Percentiles rank a stretch among this genome's conserved stretches.
Evolutionary conservation across 225 moss, liverwort and hornwort species (phyloP).

Genomic region (Polytrichum formosum): DNA sequence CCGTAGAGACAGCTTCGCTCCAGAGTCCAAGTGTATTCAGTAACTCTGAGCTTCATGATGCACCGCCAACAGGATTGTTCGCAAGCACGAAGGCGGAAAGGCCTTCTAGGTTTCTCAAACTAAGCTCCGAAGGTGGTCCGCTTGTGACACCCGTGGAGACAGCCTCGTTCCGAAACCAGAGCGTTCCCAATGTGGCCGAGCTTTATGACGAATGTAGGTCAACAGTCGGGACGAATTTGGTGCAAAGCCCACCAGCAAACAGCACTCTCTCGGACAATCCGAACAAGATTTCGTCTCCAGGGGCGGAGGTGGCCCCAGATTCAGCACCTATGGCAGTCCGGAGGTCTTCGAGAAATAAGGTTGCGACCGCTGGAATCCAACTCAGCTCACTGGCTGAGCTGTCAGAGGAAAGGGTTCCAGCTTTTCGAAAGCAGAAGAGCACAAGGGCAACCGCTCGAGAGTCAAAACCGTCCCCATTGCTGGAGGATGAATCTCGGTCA

Average conservation of each 20-base stretch:
- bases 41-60: no score
- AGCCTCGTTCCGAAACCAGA: neutral
- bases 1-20: neutral
- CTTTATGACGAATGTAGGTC: neutral
- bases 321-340: constrained; percentile 18
- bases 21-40: no score
- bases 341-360: constrained; percentile 41
- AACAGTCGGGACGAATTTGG: neutral
- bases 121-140: constrained; percentile 1
- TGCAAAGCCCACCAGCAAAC: neutral
- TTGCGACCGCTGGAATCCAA: constrained; percentile 7
- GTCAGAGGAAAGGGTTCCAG: constrained; percentile 1
- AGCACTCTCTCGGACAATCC: neutral
- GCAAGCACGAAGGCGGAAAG: no score
- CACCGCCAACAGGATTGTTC: no score
- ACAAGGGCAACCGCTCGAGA: constrained; percentile 12
- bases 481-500: constrained; percentile 1
- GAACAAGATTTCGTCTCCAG: neutral
- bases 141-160: neutral
- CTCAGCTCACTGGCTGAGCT: neutral
- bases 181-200: neutral
- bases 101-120: no score
- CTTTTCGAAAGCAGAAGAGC: constrained; percentile 9
- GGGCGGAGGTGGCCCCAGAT: neutral
- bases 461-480: constrained; percentile 1